Percentiles rank a stretch among this genome's conserved stretches.
Evolutionary conservation across 352 stramenopile genomes (phyloP).

Genomic region (Phytophthora agathidicida): DNA sequence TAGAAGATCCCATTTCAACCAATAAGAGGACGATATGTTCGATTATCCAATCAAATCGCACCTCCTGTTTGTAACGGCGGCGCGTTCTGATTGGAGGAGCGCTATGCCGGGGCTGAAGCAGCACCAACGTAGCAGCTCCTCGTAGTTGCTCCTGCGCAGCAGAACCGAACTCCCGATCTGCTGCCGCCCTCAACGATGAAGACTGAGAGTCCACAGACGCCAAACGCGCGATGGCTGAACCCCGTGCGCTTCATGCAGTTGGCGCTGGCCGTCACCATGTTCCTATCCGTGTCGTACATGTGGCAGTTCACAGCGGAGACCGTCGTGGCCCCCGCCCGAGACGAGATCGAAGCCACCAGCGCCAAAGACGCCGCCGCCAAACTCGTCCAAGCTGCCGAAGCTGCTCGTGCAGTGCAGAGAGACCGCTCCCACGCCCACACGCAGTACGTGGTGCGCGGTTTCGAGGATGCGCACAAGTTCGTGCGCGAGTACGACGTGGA

Average conservation of each 20-base stretch:
- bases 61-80: too few species aligned
- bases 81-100: too few species aligned
- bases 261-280: conserved; percentile 53
- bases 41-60: conserved; percentile 4
- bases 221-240: conserved; percentile 34
- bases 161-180: conserved; percentile 10
- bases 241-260: conserved; percentile 79
- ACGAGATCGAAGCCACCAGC: conserved; percentile 18
- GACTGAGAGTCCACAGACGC: conserved; percentile 5
- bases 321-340: conserved; percentile 20
- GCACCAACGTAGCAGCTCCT: conserved; percentile 7
- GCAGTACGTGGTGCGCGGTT: conserved; percentile 69
- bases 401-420: conserved; percentile 30
- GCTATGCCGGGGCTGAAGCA: neutral
- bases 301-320: conserved; percentile 64
- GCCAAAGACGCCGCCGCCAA: conserved; percentile 33
- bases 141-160: too few species aligned
- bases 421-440: conserved; percentile 60
- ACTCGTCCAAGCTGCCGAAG: conserved; percentile 23
- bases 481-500: conserved; percentile 77
- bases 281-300: conserved; percentile 77
- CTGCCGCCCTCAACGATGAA: conserved; percentile 22
- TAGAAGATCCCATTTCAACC: conserved; percentile 21
- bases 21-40: conserved; percentile 4
- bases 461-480: conserved; percentile 73